phyloP scores from a whole-genome alignment of 2,329 filamentous ascomycete species.

The Ceratocystis destructans region DNA sequence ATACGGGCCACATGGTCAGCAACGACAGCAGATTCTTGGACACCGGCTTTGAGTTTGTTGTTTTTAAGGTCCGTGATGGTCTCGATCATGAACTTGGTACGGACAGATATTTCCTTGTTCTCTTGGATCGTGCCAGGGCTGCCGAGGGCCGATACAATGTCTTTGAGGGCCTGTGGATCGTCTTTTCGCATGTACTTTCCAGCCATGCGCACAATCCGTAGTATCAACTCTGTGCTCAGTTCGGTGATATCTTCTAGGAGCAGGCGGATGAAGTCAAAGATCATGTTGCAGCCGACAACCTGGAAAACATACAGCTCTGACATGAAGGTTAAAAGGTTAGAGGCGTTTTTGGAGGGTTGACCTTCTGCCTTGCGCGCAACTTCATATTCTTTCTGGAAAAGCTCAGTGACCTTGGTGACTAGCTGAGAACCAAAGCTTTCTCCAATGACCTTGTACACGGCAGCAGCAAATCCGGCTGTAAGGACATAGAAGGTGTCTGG shows the following conservation, averaged over 20 bases:
- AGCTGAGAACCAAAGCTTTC: slow-evolving; percentile 82
- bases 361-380: slow-evolving; percentile 26
- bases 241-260: slow-evolving; percentile 66
- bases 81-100: slow-evolving; percentile 96
- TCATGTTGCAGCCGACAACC: slow-evolving; percentile 63
- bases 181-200: slow-evolving; percentile 77
- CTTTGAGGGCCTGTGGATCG: slow-evolving; percentile 74
- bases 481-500: slow-evolving; percentile 85
- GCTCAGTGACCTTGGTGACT: slow-evolving; percentile 61
- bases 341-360: slow-evolving; percentile 27
- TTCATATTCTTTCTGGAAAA: slow-evolving; percentile 55
- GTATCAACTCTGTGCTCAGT: slow-evolving; percentile 72
- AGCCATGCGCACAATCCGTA: slow-evolving; percentile 69
- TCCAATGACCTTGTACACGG: slow-evolving; percentile 74
- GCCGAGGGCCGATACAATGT: slow-evolving; percentile 68
- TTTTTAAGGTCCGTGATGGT: slow-evolving; percentile 91
- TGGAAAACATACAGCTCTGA: slow-evolving; percentile 88
- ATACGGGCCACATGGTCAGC: slow-evolving; percentile 77
- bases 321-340: slow-evolving; percentile 70
- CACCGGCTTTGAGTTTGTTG: slow-evolving; percentile 70
- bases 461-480: slow-evolving; percentile 77
- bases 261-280: slow-evolving; percentile 81
- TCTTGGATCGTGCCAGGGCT: slow-evolving; percentile 52
- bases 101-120: slow-evolving; percentile 60
- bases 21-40: slow-evolving; percentile 54